A percentile compares a stretch with the other conserved stretches of the same genome.
Evolutionary conservation across 352 stramenopile species (phyloP).

Genomic region (Phytopythium cucurbitacearum): DNA sequence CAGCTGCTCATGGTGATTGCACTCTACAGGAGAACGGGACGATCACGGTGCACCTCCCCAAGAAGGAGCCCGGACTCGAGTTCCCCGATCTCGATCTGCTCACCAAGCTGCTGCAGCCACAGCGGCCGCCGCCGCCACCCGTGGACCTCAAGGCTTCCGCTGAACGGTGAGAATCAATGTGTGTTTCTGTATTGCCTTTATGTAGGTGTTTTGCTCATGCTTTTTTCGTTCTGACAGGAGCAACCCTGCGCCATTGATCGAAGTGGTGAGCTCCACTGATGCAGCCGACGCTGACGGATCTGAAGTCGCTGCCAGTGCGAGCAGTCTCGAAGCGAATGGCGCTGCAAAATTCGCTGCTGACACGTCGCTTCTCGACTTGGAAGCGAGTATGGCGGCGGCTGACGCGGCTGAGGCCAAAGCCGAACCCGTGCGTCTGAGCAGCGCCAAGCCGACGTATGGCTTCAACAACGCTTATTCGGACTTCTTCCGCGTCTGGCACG

Average conservation of each 20-base stretch:
- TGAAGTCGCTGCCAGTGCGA: constrained; percentile 8
- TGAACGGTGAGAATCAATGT: constrained; percentile 19
- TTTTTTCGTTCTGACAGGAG: constrained; percentile 12
- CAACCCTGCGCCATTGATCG: constrained; percentile 60
- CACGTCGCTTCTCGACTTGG: constrained; percentile 50
- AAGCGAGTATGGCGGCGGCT: constrained; percentile 26
- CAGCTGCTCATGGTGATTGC: neutral
- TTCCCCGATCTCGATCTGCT: constrained; percentile 93
- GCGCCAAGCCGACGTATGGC: constrained; percentile 74
- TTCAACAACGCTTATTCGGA: constrained; percentile 93
- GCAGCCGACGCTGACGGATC: constrained; percentile 5
- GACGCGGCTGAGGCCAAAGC: constrained; percentile 10
- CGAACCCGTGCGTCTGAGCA: constrained; percentile 10
- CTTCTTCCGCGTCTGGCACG: constrained; percentile 92
- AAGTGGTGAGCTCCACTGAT: constrained; percentile 64
- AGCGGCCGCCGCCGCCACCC: constrained; percentile 32
- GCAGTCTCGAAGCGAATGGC: too few species aligned
- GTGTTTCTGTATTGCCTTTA: neutral
- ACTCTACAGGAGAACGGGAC: constrained; percentile 85
- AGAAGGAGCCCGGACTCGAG: constrained; percentile 80
- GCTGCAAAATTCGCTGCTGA: constrained; percentile 13
- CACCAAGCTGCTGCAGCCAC: constrained; percentile 86
- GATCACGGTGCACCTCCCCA: constrained; percentile 89
- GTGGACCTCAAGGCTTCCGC: constrained; percentile 26
- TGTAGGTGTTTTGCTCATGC: neutral